Conservation (phyloP, 1,284 basidiomycete genomes). For the Macrocystidia cucumis region DNA sequence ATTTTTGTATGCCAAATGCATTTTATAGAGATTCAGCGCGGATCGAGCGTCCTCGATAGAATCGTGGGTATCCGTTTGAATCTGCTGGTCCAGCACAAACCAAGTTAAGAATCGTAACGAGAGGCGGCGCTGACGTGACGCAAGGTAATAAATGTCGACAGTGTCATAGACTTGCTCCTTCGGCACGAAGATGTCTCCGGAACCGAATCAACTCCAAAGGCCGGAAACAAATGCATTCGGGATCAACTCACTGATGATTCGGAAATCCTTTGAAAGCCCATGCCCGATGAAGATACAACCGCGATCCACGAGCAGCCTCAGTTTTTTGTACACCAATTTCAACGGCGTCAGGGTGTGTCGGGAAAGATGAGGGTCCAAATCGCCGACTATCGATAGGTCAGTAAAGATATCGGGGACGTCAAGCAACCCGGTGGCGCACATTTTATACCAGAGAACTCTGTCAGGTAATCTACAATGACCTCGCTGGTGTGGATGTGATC, state of each 20-base stretch:
- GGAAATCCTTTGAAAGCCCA: conserved; percentile 98
- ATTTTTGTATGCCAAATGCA: conserved; percentile 74
- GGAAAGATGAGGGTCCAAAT: conserved; percentile 82
- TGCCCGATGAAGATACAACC: conserved; percentile 98
- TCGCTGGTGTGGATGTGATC: conserved; percentile 97
- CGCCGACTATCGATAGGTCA: conserved; percentile 56
- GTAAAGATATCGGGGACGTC: conserved; percentile 1
- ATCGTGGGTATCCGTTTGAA: conserved; percentile 92
- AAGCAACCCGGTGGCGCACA: conserved; percentile 40
- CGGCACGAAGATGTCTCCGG: conserved; percentile 88
- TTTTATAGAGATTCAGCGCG: conserved; percentile 82
- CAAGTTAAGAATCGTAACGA: conserved; percentile 93
- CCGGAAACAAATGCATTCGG: neutral
- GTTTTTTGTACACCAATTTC: conserved; percentile 96
- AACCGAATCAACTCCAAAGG: neutral
- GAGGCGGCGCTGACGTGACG: conserved; percentile 76
- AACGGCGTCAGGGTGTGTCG: conserved; percentile 88
- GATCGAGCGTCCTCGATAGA: conserved; percentile 95
- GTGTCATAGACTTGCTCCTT: conserved; percentile 95
- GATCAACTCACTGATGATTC: conserved; percentile 84
- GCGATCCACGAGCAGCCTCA: conserved; percentile 88
- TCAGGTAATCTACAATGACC: conserved; percentile 92
- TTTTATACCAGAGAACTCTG: conserved; percentile 94
- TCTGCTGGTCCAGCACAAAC: conserved; percentile 87
- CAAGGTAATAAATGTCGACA: conserved; percentile 88